Percentiles rank a stretch among this genome's conserved stretches.
These are phyloP conservation scores for Pythium sp. DNA, from an alignment of 352 stramenopile species.

Conservation along the genomic window DNA sequence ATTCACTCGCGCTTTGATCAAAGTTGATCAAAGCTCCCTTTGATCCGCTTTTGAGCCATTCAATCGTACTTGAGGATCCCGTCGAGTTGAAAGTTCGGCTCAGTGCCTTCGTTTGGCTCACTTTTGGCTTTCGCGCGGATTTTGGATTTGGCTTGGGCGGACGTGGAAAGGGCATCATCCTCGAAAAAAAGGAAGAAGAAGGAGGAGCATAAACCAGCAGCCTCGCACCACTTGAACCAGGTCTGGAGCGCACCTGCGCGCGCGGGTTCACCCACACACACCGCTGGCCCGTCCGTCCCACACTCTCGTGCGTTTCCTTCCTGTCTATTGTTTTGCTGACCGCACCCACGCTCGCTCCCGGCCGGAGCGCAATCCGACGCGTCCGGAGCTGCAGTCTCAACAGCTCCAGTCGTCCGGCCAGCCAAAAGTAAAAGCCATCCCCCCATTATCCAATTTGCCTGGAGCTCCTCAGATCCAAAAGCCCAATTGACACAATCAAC, in stretches of 20 bases:
- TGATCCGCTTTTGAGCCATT: too few species aligned
- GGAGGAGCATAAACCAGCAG: neutral
- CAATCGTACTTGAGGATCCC: neutral
- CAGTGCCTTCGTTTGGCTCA: neutral
- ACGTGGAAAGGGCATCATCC: neutral
- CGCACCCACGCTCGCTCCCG: neutral
- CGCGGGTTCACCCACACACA: slow-evolving; percentile 5
- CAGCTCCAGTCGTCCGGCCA: neutral
- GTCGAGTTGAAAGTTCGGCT: neutral
- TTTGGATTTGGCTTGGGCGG: neutral
- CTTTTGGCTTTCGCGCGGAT: neutral
- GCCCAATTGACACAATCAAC: neutral
- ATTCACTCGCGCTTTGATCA: too few species aligned
- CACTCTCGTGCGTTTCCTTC: neutral
- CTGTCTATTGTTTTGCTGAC: slow-evolving; percentile 7
- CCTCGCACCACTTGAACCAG: slow-evolving; percentile 3
- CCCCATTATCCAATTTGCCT: slow-evolving; percentile 7
- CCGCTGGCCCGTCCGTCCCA: slow-evolving; percentile 3
- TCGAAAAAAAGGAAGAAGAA: slow-evolving; percentile 1
- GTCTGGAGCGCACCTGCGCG: neutral
- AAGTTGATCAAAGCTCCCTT: too few species aligned
- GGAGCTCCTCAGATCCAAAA: slow-evolving; percentile 1
- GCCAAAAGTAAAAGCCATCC: neutral
- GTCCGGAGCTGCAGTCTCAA: neutral
- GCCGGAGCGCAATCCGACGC: neutral